Evolutionary conservation across 1,284 basidiomycete species (phyloP).

Genomic region (Ceratobasidium sp.): DNA sequence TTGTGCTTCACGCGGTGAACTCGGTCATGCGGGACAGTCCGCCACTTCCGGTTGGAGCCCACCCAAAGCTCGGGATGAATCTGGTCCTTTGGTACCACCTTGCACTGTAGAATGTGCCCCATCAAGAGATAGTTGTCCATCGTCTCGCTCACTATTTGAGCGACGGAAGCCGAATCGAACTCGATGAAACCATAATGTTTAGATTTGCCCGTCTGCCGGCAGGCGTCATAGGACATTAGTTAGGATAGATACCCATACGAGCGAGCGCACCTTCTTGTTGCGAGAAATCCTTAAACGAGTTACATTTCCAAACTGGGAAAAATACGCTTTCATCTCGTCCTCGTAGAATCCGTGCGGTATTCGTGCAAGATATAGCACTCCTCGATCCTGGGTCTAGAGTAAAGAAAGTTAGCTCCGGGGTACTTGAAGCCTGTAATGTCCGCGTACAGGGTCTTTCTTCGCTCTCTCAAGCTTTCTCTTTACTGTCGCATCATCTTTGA

Average conservation of each 20-base stretch:
- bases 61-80: conserved; percentile 96
- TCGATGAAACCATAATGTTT: conserved; percentile 99
- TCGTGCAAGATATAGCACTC: conserved; percentile 91
- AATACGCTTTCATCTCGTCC: conserved; percentile 92
- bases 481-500: conserved; percentile 86
- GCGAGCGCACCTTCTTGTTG: conserved; percentile 83
- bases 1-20: conserved; percentile 82
- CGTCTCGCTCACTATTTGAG: conserved; percentile 95
- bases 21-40: conserved; percentile 79
- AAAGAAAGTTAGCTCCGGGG: conserved; percentile 20
- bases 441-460: conserved; percentile 79
- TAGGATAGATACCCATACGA: not conserved
- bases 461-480: conserved; percentile 87
- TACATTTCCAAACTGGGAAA: conserved; percentile 94
- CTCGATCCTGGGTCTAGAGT: conserved; percentile 74
- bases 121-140: conserved; percentile 99
- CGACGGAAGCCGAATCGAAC: conserved; percentile 90
- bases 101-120: conserved; percentile 93
- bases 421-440: conserved; percentile 29
- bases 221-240: not conserved
- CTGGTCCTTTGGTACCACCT: conserved; percentile 86
- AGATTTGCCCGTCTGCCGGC: conserved; percentile 85
- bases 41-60: conserved; percentile 95
- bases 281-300: conserved; percentile 90
- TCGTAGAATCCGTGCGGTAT: conserved; percentile 99